A percentile compares a stretch with the other conserved stretches of the same genome.
Conservation (phyloP, 345 rosid species). For the Eucalyptus paniculata region DNA sequence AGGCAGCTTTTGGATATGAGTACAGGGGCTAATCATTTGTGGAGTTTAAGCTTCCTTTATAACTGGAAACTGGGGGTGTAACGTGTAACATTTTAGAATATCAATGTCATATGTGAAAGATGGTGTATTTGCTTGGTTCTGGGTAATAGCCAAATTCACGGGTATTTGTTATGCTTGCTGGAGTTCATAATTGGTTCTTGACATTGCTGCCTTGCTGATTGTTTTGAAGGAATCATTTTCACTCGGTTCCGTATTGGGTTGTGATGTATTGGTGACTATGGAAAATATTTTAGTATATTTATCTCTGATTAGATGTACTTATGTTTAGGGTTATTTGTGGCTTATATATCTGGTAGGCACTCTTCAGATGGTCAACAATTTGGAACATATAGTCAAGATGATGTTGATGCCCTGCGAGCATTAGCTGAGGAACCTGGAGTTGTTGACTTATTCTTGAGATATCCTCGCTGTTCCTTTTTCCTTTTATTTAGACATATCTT, state of each 20-base stretch:
- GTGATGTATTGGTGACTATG: background rate
- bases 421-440: slow-evolving; percentile 82
- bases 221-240: background rate
- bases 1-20: background rate
- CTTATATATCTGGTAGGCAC: slow-evolving; percentile 75
- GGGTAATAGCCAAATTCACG: background rate
- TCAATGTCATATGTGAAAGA: background rate
- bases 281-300: background rate
- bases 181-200: background rate
- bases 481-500: background rate
- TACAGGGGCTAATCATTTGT: background rate
- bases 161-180: background rate
- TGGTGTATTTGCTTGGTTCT: background rate
- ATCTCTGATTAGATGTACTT: slow-evolving; percentile 6
- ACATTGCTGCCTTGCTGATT: background rate
- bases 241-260: background rate
- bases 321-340: slow-evolving; percentile 59
- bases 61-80: background rate
- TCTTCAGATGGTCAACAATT: slow-evolving; percentile 41
- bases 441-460: slow-evolving; percentile 71
- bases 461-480: slow-evolving; percentile 28
- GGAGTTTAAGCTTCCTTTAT: background rate
- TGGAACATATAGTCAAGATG: slow-evolving; percentile 74
- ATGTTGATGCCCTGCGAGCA: slow-evolving; percentile 83
- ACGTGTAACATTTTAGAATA: background rate